Evolutionary conservation across 495 filamentous ascomycete genomes (phyloP), one percentile per base, ranked within the genome.

Genomic region (Tuber calosporum): DNA sequence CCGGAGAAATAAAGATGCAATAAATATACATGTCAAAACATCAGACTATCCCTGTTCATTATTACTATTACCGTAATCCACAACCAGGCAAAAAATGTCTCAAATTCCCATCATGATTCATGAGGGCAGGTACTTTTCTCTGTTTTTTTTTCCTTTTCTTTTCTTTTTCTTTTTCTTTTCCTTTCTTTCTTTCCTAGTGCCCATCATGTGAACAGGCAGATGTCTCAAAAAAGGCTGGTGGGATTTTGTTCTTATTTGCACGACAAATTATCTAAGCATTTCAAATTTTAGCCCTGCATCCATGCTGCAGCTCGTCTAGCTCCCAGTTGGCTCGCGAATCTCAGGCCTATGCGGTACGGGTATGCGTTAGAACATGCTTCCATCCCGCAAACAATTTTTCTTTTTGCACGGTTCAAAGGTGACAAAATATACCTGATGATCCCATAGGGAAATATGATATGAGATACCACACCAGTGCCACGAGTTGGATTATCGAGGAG

Each of bases 371-470:
- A 69, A 77, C 68, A 48, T 67, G 43, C 53, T 34, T 62, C 53
- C 34, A 66, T 77, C 43, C 67, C 66, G 62, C 62, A 22, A 39
- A 7, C 67, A 34, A 69, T 6, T 36, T 75, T 72, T 68, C 45
- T 36, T 48, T 86, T 83, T 94, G 72, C 89, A 87, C 69, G 87
- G 89, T 87, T 95, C 89, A 94, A 93, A 96, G 69, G 92, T 87
- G 6, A 91, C 86, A 9, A 93, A 89, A 89, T 75, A 97, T 84
- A 39, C 94, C 93, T 62, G 89, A 92, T 69, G 91, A 92, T 37
- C 95, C 95, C 93, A 97, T 96, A 3, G 95, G 95, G 82, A 99
- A 99, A 84, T 99, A 99, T 84, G 91, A 95, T 83, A 99, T 90
- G 15, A 97, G 86, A 84, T 98, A 98, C 94, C 95, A 99, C 39